Evolutionary conservation across 331 rosid genomes (phyloP), one percentile per base, ranked within the genome.

Genomic region (Quercus lobata): DNA sequence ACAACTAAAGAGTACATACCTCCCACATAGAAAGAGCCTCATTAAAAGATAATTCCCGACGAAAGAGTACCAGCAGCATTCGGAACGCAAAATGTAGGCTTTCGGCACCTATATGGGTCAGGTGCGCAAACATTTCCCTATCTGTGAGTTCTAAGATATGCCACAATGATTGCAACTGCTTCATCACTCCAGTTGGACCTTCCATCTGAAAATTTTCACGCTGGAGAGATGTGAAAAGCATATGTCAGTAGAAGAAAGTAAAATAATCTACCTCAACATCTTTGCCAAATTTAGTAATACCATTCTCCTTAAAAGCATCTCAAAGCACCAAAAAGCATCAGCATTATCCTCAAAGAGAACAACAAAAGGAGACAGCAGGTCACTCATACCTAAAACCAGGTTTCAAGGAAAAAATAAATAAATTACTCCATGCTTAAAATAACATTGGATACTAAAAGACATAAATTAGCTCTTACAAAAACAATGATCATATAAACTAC

Each of bases 301-400:
- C 98, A 90, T 89, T 92, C 98, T 92, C 83, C 98, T 92, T 76
- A 94, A 80, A 81, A 94, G 98, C 97, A 94, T 92, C 88, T 94
- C 98, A 87, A 94, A 94, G 90, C 98, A 94, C 98, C 98, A 94
- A 87, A 94, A 94, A 49, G 98, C 98, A 85, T 94, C 98, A 57
- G 98, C 98, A 75, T 94, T 84, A 66, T 94, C 97, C 88, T 94
- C 98, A 76, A 91, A 94, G 86, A 94, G 93, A 76, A 92, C 94
- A 76, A 94, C 88, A 80, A 94, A 94, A 73, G 98, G 98, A 79
- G 98, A 94, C 86, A 94, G 91, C 97, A 94, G 87, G 87, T 92
- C 98, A 29, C 98, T 94, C 98, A 94, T 94, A 82, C 98, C 98
- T 94, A 85, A 73, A 83, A 86, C 78, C 78, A 83, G 81, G 80